Base-by-base conservation (phyloP, 148 eudicot genomes). In the Cornus suecica region DNA sequence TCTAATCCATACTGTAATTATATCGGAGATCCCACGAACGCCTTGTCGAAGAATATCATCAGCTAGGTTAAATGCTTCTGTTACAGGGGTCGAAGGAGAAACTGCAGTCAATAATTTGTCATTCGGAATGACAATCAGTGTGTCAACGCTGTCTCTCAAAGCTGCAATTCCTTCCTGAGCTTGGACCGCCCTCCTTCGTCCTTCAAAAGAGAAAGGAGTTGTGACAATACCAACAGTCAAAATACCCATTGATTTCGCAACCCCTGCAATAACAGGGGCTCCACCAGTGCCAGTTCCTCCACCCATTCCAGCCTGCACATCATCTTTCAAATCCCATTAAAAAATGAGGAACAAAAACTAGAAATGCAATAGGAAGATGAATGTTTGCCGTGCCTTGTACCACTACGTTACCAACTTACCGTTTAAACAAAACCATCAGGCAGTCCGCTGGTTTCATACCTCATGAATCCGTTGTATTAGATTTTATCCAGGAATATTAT, bases 91-190 rank as follows among this genome's bases (percentile, higher is more conserved):
- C 77, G 97, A 91, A 71, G 88, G 90, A 68, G 99, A 88, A 82
- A 96, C 99, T 56, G 97, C 97, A 76, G 93, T 88, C 82, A 95
- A 75, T 84, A 95, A 82, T 82, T 95, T 95, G 86, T 95, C 99
- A 86, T 95, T 93, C 74, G 99, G 99, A 79, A 95, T 95, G 70
- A 95, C 93, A 79, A 95, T 95, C 60, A 95, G 86, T 16, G 99
- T 95, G 84, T 92, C 99, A 28, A 95, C 99, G 76, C 89, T 95
- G 60, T 91, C 99, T 80, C 99, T 91, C 88, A 95, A 78, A 84
- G 99, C 92, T 72, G 97, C 97, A 81, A 93, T 92, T 73, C 99
- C 99, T 84, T 93, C 99, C 88, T 95, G 99, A 66, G 99, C 99
- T 84, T 95, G 99, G 80, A 95, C 90, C 28, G 97, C 89, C 74